Percentiles rank a stretch among this genome's conserved stretches.
Evolutionary conservation across 768 basidiomycete genomes (phyloP).

Genomic region (Pleurotus sapidus): DNA sequence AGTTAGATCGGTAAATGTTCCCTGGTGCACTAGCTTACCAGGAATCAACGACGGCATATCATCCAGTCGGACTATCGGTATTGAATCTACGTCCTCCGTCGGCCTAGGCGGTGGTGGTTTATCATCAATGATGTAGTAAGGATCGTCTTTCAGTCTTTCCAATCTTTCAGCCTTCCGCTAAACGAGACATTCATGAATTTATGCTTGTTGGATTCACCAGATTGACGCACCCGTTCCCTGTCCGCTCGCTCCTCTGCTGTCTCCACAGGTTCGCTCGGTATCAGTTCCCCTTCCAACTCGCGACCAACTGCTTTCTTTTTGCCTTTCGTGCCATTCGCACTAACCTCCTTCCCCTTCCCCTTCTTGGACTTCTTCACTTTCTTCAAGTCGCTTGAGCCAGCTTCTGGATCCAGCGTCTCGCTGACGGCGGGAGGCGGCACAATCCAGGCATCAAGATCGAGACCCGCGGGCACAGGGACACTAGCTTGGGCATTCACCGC

Average conservation of each 20-base stretch:
- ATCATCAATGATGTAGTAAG: slow-evolving; percentile 84
- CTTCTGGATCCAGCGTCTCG: slow-evolving; percentile 27
- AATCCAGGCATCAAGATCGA: slow-evolving; percentile 87
- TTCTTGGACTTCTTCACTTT: slow-evolving; percentile 57
- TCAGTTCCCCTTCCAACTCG: slow-evolving; percentile 22
- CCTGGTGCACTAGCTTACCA: slow-evolving; percentile 17
- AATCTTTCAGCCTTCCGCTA: slow-evolving; percentile 76
- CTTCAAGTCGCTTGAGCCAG: slow-evolving; percentile 40
- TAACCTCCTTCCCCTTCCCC: slow-evolving; percentile 31
- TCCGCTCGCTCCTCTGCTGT: slow-evolving; percentile 58
- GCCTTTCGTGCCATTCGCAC: slow-evolving; percentile 25
- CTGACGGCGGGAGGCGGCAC: slow-evolving; percentile 53
- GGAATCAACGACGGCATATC: slow-evolving; percentile 53
- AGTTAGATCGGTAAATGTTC: background rate
- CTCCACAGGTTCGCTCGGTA: slow-evolving; percentile 44
- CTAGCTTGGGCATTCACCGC: slow-evolving; percentile 76
- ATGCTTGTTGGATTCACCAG: background rate
- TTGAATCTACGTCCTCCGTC: slow-evolving; percentile 76
- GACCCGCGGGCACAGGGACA: slow-evolving; percentile 77
- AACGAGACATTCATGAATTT: background rate
- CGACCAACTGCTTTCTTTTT: slow-evolving; percentile 22
- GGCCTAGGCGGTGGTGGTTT: slow-evolving; percentile 34
- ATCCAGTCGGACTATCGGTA: slow-evolving; percentile 87
- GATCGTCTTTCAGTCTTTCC: slow-evolving; percentile 80
- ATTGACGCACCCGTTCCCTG: slow-evolving; percentile 56